Evolutionary conservation across 2,329 filamentous ascomycete species (phyloP), one percentile per base, ranked within the genome.

Genomic region (Curvularia hawaiiensis): DNA sequence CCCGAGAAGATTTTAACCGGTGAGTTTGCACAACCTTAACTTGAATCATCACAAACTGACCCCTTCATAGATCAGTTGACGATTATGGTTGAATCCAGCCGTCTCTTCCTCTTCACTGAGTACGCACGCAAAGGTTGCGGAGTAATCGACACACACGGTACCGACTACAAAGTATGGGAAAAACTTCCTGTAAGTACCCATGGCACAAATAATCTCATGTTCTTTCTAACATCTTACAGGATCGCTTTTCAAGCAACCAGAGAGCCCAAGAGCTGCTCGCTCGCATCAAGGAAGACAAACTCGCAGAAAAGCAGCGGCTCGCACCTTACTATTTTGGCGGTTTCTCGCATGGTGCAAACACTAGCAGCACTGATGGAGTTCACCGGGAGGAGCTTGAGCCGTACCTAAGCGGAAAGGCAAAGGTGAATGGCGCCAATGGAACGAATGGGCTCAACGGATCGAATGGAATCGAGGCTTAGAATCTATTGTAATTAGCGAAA

Each of bases 1-100:
- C 78, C 79, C 3, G 72, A 80, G 52, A 78, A 72, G 62, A 80
- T 80, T 10, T 61, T 82, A 6, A 76, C 77, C 45, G 67, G 70
- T 70, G 20, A 48, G 6, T 18, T 38, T 2, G 7, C 8, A 5
- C 7, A 7, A 9, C 4, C 4, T 28, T 6, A 1, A 16, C 10
- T 16, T 43, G 38, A 4, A n/a, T 1, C 12, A 3, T 4, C 43
- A 39, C 4, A 16, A 35, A 6, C 44, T 64, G 22, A 66, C 14
- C 39, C 0, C n/a, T 20, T 7, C 28, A 39, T 47, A 73, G 72
- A 77, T 50, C 73, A 77, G 67, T 58, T 77, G 51, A 77, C 75
- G 10, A 73, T 77, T 46, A 77, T 77, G 75, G 49, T 77, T 30
- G 75, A 77, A 59, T 71, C 71, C 14, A 75, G 71, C 39, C 71